Evolutionary conservation across 2,329 filamentous ascomycete species (phyloP).

Genomic region (Apiospora koreana): DNA sequence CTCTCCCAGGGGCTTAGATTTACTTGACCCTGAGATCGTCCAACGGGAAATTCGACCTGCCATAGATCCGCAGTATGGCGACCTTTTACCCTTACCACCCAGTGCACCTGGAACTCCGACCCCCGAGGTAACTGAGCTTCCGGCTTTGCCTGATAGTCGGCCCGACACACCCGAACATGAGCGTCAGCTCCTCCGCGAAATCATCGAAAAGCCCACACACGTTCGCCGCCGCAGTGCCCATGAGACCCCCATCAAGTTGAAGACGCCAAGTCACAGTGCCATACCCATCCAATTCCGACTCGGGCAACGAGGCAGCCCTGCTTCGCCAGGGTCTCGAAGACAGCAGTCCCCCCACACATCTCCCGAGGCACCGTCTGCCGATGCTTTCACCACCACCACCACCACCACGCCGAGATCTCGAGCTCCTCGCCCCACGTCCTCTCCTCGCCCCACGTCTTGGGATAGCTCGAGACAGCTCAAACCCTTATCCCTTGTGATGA

Average conservation of each 20-base stretch:
- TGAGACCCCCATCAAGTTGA: conserved; percentile 48
- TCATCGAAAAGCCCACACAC: conserved; percentile 43
- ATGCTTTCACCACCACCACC: conserved; percentile 32
- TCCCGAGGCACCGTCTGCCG: conserved; percentile 32
- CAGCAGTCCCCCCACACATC: conserved; percentile 37
- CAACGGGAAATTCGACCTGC: conserved; percentile 62
- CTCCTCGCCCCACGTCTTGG: conserved; percentile 61
- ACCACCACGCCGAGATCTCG: conserved; percentile 36
- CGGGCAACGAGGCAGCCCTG: conserved; percentile 38
- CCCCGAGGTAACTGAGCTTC: conserved; percentile 40
- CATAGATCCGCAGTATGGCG: conserved; percentile 67
- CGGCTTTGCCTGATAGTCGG: conserved; percentile 60
- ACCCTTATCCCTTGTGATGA: conserved; percentile 81
- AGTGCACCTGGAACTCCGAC: conserved; percentile 55
- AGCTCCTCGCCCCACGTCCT: conserved; percentile 57
- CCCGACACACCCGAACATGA: conserved; percentile 55
- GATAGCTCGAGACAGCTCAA: conserved; percentile 70
- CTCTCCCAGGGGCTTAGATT: conserved; percentile 33
- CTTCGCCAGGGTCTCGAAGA: conserved; percentile 40
- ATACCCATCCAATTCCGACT: conserved; percentile 59
- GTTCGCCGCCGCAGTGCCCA: conserved; percentile 50
- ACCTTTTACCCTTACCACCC: conserved; percentile 64
- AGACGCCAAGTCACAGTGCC: conserved; percentile 58
- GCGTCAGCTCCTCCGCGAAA: conserved; percentile 40
- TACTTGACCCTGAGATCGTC: conserved; percentile 59